phyloP scores from a whole-genome alignment of 352 stramenopile species.

The Phytopythium helicoides region DNA sequence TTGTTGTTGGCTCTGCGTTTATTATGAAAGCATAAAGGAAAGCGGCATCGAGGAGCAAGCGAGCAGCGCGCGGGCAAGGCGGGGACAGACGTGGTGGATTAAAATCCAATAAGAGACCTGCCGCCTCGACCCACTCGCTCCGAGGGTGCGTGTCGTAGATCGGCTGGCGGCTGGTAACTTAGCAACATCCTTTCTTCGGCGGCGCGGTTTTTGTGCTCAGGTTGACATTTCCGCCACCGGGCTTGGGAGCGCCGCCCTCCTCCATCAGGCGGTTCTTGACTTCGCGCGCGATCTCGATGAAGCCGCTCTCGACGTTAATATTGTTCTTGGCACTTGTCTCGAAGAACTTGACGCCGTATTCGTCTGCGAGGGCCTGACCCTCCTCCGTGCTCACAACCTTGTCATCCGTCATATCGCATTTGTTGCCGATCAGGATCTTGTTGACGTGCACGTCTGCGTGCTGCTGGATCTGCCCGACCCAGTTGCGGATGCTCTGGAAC shows the following conservation, averaged over 20 bases:
- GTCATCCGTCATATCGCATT: constrained; percentile 98
- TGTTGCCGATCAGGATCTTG: constrained; percentile 99
- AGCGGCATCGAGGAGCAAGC: constrained; percentile 4
- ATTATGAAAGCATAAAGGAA: constrained; percentile 8
- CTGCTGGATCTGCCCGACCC: constrained; percentile 97
- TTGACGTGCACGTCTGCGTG: constrained; percentile 99
- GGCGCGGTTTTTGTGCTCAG: constrained; percentile 69
- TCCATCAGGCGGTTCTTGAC: constrained; percentile 90
- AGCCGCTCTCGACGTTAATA: constrained; percentile 93
- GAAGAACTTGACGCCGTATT: constrained; percentile 96
- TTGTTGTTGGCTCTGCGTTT: constrained; percentile 5
- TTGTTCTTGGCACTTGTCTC: constrained; percentile 96
- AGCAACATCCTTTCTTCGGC: constrained; percentile 86
- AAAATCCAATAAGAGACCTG: background rate
- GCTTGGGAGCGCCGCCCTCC: constrained; percentile 85
- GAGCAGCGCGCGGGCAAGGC: constrained; percentile 12
- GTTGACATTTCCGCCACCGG: constrained; percentile 82
- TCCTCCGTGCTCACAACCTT: constrained; percentile 96
- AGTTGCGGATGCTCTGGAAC: constrained; percentile 98
- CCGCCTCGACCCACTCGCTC: background rate
- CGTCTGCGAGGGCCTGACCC: constrained; percentile 91
- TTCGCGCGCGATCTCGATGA: constrained; percentile 88
- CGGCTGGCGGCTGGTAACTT: constrained; percentile 19
- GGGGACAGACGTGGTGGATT: constrained; percentile 12
- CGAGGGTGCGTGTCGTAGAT: too few relatives aligned